These are phyloP conservation scores for Rhizomucor pusillus DNA, from an alignment of 371 early-diverging fungal species.

Conservation along the genomic window DNA sequence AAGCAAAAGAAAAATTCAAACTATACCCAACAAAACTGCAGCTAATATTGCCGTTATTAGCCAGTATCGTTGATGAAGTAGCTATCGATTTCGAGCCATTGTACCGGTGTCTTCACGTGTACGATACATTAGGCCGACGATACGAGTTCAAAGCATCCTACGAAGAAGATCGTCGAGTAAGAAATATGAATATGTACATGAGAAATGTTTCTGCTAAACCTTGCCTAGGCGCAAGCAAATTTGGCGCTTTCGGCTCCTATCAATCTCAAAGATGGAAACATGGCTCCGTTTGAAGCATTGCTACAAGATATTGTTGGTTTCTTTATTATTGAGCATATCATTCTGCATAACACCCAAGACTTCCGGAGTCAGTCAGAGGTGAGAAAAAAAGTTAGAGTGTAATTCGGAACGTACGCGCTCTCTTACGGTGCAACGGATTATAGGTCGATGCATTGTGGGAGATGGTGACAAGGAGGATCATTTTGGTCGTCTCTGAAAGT, in stretches of 20 bases:
- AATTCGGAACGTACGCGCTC: neutral
- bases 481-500: slow-evolving; percentile 74
- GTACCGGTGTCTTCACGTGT: slow-evolving; percentile 94
- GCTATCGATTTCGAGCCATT: slow-evolving; percentile 91
- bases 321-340: slow-evolving; percentile 91
- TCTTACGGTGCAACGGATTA: neutral
- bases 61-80: slow-evolving; percentile 65
- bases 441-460: slow-evolving; percentile 91
- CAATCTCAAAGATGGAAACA: slow-evolving; percentile 60
- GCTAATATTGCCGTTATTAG: slow-evolving; percentile 25
- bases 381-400: slow-evolving; percentile 6
- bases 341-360: slow-evolving; percentile 85
- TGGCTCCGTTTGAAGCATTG: slow-evolving; percentile 69
- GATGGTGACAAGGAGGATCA: slow-evolving; percentile 75
- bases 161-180: slow-evolving; percentile 84
- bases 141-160: slow-evolving; percentile 85
- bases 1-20: slow-evolving; percentile 13
- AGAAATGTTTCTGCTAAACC: neutral
- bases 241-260: slow-evolving; percentile 63
- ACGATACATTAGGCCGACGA: slow-evolving; percentile 85
- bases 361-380: slow-evolving; percentile 88
- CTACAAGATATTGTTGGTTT: slow-evolving; percentile 93
- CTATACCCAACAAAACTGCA: too few relatives aligned
- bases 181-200: too few relatives aligned
- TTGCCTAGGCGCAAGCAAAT: slow-evolving; percentile 67